Evolutionary conservation across 2,329 filamentous ascomycete genomes (phyloP), one percentile per base, ranked within the genome.

Genomic region (Colletotrichum lupini): DNA sequence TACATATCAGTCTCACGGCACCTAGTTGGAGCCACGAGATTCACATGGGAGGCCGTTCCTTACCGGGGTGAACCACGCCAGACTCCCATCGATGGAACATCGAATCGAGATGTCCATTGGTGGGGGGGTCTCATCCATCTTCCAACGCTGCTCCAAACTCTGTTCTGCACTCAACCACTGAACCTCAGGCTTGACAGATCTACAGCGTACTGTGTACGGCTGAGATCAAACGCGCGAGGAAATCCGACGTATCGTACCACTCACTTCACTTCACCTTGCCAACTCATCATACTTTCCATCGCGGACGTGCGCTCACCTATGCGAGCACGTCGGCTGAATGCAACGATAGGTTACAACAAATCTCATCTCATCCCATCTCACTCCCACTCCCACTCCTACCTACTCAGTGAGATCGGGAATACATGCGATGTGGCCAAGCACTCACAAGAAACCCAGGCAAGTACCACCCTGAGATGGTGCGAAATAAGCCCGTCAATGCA

Each of bases 401-500:
- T 19, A 16, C 37, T 37, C 19, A 28, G 57, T 12, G 57, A 57
- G 42, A 58, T 62, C 42, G 65, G 28, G 37, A 35, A 12, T 35
- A 35, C 32, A 35, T 35, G 32, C 12, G 11, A 35, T 35, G 32
- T 35, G 32, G 32, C 32, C 32, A 35, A 12, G 32, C 32, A 35
- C 32, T 35, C 32, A 35, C 32, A 35, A 11, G 5, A 35, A 35
- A 35, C 32, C 32, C 32, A 35, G 32, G 70, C 70, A 70, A 42
- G 24, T 56, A 65, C 60, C 55, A 60, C 55, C 66, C 55, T 65
- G 70, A 66, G 60, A 65, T 66, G 28, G 42, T 35, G 32, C 52
- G 37, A 70, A 49, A 70, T 70, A 60, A 55, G 67, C n/a, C 60
- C 60, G 22, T 73, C 70, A 73, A 73, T 70, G 70, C 70, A 42